Evolutionary conservation across 192 early-diverging fungal genomes (phyloP).

Genomic region (Phlyctochytrium bullatum): DNA sequence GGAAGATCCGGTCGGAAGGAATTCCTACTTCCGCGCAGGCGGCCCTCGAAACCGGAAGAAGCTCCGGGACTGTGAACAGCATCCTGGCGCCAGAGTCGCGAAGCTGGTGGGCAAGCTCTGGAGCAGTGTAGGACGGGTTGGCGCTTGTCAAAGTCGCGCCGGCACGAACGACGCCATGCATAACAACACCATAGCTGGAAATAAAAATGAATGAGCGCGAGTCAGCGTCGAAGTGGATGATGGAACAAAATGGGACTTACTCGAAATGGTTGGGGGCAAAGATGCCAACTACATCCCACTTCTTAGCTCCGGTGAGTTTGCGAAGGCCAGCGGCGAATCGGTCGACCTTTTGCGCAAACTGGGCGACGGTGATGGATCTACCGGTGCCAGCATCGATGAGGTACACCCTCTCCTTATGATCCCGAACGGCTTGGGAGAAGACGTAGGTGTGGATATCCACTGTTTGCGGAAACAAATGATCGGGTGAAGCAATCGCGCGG

Average conservation of each 20-base stretch:
- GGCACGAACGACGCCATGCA: conserved; percentile 62
- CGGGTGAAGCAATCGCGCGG: too few species aligned
- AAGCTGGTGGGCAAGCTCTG: conserved; percentile 77
- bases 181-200: conserved; percentile 37
- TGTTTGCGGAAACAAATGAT: too few species aligned
- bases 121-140: conserved; percentile 79
- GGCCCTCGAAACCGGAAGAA: conserved; percentile 22
- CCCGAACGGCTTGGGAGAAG: conserved; percentile 6
- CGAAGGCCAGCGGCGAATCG: conserved; percentile 51
- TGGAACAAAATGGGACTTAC: conserved; percentile 17
- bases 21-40: conserved; percentile 27
- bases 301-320: conserved; percentile 53
- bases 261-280: conserved; percentile 68
- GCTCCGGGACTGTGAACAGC: conserved; percentile 53
- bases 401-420: conserved; percentile 13
- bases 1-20: conserved; percentile 30
- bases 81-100: conserved; percentile 62
- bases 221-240: background rate
- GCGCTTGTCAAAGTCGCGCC: conserved; percentile 69
- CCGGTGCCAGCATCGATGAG: conserved; percentile 56
- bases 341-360: conserved; percentile 42
- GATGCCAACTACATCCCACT: conserved; percentile 69
- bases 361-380: conserved; percentile 39
- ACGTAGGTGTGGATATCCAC: conserved; percentile 17
- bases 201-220: background rate